A percentile compares a stretch with the other conserved stretches of the same genome.
These are phyloP conservation scores for Diddensiella santjacobensis DNA, from an alignment of 805 yeast genomes.

Conservation along the genomic window DNA sequence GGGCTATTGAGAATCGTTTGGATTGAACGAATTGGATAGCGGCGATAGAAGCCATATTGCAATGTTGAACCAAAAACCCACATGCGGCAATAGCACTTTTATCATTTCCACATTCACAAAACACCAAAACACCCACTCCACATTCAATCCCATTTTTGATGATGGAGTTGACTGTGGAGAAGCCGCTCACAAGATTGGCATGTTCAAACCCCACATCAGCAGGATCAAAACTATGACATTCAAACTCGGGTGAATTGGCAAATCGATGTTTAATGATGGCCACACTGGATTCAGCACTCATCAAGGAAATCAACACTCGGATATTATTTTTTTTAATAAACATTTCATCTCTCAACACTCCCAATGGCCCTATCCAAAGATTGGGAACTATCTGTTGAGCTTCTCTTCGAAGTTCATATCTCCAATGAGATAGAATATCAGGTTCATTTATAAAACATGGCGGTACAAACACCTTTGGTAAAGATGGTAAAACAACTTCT, in stretches of 20 bases:
- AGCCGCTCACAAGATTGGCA: conserved; percentile 11
- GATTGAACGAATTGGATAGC: conserved; percentile 33
- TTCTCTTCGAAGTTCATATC: conserved; percentile 31
- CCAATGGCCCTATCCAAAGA: conserved; percentile 47
- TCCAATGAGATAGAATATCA: conserved; percentile 27
- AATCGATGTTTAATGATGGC: conserved; percentile 11
- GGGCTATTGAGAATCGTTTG: conserved; percentile 28
- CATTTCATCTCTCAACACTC: conserved; percentile 38
- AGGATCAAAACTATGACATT: conserved; percentile 12
- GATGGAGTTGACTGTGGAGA: conserved; percentile 12
- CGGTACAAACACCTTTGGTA: conserved; percentile 26
- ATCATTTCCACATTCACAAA: conserved; percentile 36
- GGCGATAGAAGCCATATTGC: conserved; percentile 17
- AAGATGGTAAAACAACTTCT: not conserved
- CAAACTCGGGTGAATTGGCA: conserved; percentile 13
- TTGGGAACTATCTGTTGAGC: conserved; percentile 43
- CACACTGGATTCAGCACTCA: conserved; percentile 6
- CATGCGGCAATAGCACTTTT: conserved; percentile 30
- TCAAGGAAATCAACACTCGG: conserved; percentile 20
- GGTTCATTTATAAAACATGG: conserved; percentile 30
- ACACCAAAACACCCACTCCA: conserved; percentile 20
- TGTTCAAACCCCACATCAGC: conserved; percentile 2
- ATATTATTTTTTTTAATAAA: conserved; percentile 40
- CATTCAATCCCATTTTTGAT: conserved; percentile 5
- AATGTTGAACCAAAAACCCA: conserved; percentile 29